Conservation (phyloP, 2,329 filamentous ascomycete species). For the Emergomyces africanus region DNA sequence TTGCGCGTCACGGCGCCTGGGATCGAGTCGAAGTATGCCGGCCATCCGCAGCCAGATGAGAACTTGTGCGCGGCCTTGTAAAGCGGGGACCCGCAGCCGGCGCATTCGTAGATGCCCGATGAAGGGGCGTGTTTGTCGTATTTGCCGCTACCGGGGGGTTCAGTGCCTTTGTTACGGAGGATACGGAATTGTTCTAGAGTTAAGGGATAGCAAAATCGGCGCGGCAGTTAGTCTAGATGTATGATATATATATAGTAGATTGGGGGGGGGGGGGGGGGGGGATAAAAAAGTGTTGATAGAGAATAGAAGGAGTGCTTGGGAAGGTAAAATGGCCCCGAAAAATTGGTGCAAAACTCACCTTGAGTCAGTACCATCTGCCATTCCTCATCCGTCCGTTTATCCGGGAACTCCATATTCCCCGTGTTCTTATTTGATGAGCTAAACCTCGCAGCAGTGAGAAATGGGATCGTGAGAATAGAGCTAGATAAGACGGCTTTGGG, state of each 20-base stretch:
- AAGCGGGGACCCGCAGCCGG: conserved; percentile 71
- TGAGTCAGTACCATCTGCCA: conserved; percentile 76
- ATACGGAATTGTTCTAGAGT: conserved; percentile 85
- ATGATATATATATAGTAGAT: neutral
- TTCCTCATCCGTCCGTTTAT: conserved; percentile 67
- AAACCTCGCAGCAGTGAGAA: conserved; percentile 65
- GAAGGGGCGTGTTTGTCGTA: conserved; percentile 77
- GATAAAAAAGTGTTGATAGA: neutral
- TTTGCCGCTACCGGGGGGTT: conserved; percentile 63
- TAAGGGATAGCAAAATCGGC: neutral
- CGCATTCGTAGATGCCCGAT: conserved; percentile 72
- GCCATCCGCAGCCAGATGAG: conserved; percentile 93
- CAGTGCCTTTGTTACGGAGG: conserved; percentile 84
- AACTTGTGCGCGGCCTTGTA: conserved; percentile 95
- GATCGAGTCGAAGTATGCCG: conserved; percentile 91
- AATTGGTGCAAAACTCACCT: conserved; percentile 36
- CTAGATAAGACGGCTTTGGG: conserved; percentile 29
- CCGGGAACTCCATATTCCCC: conserved; percentile 30
- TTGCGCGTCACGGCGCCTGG: conserved; percentile 80
- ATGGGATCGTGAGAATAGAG: conserved; percentile 68
- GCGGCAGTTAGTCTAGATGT: neutral
- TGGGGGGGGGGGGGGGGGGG: too few relatives aligned
- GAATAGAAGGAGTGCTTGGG: neutral
- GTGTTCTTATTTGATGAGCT: conserved; percentile 41
- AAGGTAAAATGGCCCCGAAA: too few relatives aligned